Evolutionary conservation across 2,329 filamentous ascomycete genomes (phyloP).

Genomic region (Bipolaris cookei): DNA sequence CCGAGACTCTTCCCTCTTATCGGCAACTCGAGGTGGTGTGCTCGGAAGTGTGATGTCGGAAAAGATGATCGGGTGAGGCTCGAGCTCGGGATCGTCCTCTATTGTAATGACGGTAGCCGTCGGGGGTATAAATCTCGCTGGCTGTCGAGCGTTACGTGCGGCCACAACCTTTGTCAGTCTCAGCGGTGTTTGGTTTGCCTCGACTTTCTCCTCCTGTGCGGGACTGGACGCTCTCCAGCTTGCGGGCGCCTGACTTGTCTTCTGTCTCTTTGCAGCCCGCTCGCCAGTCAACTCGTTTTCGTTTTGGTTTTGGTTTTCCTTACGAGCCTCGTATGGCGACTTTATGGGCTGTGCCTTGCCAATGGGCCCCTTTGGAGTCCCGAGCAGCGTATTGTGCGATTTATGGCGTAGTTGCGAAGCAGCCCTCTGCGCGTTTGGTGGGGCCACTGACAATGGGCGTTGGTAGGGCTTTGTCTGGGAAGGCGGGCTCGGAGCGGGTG

Average conservation of each 20-base stretch:
- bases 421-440: conserved; percentile 19
- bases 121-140: conserved; percentile 26
- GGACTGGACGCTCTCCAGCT: conserved; percentile 27
- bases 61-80: conserved; percentile 21
- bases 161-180: conserved; percentile 34
- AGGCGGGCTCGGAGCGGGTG: conserved; percentile 25
- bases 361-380: conserved; percentile 67
- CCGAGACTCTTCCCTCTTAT: background rate
- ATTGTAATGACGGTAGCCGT: conserved; percentile 45
- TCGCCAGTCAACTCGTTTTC: conserved; percentile 43
- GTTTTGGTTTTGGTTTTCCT: conserved; percentile 37
- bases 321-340: conserved; percentile 69
- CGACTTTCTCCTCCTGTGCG: conserved; percentile 13
- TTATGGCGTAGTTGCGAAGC: conserved; percentile 59
- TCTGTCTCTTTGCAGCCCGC: conserved; percentile 50
- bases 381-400: conserved; percentile 68
- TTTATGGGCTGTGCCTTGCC: conserved; percentile 66
- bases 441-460: conserved; percentile 25
- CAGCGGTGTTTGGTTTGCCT: conserved; percentile 25
- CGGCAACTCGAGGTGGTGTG: conserved; percentile 21
- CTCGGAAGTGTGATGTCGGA: conserved; percentile 37
- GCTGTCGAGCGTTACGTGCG: conserved; percentile 26
- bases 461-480: conserved; percentile 29
- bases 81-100: conserved; percentile 40
- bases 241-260: conserved; percentile 25